Evolutionary conservation across 2,329 filamentous ascomycete genomes (phyloP), one percentile per base, ranked within the genome.

Genomic region (Rutstroemia sp.): DNA sequence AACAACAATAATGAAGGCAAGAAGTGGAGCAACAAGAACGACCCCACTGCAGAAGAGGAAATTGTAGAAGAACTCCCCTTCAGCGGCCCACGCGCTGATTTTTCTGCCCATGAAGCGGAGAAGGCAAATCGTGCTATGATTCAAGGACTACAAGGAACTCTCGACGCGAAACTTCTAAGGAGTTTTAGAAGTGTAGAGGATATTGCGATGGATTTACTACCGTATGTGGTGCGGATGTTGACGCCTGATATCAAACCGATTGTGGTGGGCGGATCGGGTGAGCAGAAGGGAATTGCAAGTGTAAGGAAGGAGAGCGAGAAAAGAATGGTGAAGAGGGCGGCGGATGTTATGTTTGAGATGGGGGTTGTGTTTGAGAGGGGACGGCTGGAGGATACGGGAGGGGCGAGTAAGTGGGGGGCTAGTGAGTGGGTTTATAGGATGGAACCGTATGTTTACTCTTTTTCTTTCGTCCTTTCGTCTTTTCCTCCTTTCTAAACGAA

Each of bases 211-310:
- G 92, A 96, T 59, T 83, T 96, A 25, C 75, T 96, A 37, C 94
- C 94, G 0, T 95, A 90, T 68, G 79, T 95, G 2, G 77, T 90
- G 16, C 85, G 88, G 39, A 87, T 99, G 70, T 77, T 99, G 19
- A 87, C 90, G 0, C 94, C 94, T 0, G 88, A 92, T 58, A 85
- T 99, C 46, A 96, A 94, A 69, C 94, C 94, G 0, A 89, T 97
- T 3, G 80, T 96, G 8, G 83, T 97, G 1, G 81, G 79, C n/a
- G 84, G 85, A 34, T 82, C 83, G 54, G 83, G 83, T 30, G 80
- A 81, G 18, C 77, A 81, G 63, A 78, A 77, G 27, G 80, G 83
- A 8, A 86, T 85, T 6, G 92, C 92, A 0, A 95, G 89, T 63
- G 92, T 99, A 1, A 83, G 94, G 41, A 92, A 90, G 69, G 90